A percentile compares a stretch with the other conserved stretches of the same genome.
Evolutionary conservation across 2,329 filamentous ascomycete genomes (phyloP).

Genomic region (Paecilomyces variotii): DNA sequence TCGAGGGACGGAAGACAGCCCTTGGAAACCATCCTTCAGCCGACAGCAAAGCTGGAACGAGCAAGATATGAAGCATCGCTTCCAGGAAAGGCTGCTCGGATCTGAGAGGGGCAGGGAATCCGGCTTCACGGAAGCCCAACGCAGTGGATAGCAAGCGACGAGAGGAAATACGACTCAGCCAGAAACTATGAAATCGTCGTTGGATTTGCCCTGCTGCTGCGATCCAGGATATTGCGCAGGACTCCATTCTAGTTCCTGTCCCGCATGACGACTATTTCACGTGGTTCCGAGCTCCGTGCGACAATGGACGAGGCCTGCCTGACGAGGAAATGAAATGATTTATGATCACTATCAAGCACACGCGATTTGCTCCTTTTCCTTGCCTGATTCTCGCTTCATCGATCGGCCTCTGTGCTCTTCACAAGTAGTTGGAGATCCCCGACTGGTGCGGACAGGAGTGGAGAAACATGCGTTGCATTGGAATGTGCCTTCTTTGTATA

Average conservation of each 20-base stretch:
- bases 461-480: neutral
- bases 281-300: neutral
- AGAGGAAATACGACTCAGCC: neutral
- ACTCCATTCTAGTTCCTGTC: neutral
- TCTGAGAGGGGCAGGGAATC: conserved; percentile 38
- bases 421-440: neutral
- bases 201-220: neutral
- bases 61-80: conserved; percentile 52
- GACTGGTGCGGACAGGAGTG: neutral
- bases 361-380: neutral
- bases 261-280: neutral
- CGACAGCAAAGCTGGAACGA: conserved; percentile 29
- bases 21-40: conserved; percentile 22
- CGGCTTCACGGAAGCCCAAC: conserved; percentile 51
- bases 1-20: conserved; percentile 6
- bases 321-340: neutral
- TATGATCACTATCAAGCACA: neutral
- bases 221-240: neutral
- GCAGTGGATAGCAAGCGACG: neutral
- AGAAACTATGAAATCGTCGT: neutral
- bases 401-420: neutral
- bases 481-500: neutral
- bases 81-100: conserved; percentile 33
- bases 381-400: neutral
- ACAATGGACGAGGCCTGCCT: neutral